Percentiles rank a stretch among this genome's conserved stretches.
Evolutionary conservation across 192 early-diverging fungal genomes (phyloP).

Genomic region (Backusella westeae): DNA sequence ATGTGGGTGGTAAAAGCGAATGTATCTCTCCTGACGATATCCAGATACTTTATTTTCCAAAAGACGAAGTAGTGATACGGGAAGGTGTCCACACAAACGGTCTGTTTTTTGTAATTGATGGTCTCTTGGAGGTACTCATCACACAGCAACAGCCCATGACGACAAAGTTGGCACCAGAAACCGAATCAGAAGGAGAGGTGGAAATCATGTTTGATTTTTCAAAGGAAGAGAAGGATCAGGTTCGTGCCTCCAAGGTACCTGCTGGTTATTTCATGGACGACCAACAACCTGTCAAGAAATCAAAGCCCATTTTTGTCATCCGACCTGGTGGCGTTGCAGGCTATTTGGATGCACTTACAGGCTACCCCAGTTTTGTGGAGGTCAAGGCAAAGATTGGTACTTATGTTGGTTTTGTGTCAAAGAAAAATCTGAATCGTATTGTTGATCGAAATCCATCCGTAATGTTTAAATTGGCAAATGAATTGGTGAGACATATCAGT

Average conservation of each 20-base stretch:
- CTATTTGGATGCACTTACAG: constrained; percentile 89
- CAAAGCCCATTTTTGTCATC: constrained; percentile 66
- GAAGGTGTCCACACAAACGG: constrained; percentile 85
- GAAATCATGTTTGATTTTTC: background rate
- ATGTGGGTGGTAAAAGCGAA: constrained; percentile 10
- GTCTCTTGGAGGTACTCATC: constrained; percentile 73
- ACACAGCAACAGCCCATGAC: constrained; percentile 10
- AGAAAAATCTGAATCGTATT: constrained; percentile 75
- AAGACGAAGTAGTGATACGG: constrained; percentile 68
- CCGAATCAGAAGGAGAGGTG: background rate
- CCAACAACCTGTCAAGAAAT: background rate
- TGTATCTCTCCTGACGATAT: constrained; percentile 50
- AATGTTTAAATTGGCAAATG: constrained; percentile 82
- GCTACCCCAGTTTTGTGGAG: constrained; percentile 87
- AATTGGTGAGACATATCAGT: constrained; percentile 76
- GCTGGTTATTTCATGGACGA: constrained; percentile 14
- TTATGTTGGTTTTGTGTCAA: constrained; percentile 89
- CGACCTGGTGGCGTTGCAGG: constrained; percentile 86
- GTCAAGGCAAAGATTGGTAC: constrained; percentile 77
- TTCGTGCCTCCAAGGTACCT: constrained; percentile 21
- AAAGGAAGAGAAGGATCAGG: background rate
- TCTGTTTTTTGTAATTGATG: constrained; percentile 93
- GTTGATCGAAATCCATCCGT: constrained; percentile 82
- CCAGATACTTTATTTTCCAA: constrained; percentile 71
- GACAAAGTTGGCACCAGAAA: background rate